Conservation (phyloP, 169 alveolate species). For the Amoebophrya sp. region DNA sequence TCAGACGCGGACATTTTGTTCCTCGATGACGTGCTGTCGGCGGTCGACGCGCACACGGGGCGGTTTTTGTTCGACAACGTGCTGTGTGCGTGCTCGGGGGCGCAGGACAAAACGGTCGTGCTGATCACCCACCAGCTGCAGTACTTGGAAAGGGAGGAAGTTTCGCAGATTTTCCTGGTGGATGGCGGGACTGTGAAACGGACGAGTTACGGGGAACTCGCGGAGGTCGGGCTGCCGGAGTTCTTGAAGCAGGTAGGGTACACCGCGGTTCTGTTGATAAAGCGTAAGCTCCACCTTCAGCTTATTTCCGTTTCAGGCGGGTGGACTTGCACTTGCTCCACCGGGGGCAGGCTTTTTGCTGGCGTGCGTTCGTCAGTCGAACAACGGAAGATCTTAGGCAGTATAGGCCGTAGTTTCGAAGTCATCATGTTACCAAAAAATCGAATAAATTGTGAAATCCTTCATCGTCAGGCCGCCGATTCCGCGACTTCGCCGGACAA, state of each 20-base stretch:
- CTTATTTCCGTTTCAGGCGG: no score
- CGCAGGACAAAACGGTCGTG: slow-evolving; percentile 11
- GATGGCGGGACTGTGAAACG: not conserved
- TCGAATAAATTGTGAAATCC: no score
- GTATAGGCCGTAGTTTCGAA: no score
- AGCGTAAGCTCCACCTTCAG: no score
- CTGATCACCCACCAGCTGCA: slow-evolving; percentile 29
- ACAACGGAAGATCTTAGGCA: no score
- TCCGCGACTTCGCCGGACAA: no score
- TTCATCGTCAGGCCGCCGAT: no score
- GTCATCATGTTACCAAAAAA: no score
- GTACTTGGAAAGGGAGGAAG: not conserved
- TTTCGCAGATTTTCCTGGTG: not conserved
- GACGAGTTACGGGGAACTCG: not conserved
- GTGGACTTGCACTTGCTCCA: no score
- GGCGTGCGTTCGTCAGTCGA: no score
- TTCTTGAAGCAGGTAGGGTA: not conserved
- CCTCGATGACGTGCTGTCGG: slow-evolving; percentile 27
- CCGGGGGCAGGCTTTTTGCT: no score
- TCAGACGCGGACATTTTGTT: slow-evolving; percentile 18
- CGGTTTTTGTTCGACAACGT: slow-evolving; percentile 17
- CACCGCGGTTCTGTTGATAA: no score
- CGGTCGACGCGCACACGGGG: slow-evolving; percentile 31
- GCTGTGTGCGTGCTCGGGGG: not conserved
- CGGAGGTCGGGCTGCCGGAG: not conserved